phyloP scores from a whole-genome alignment of 2,329 filamentous ascomycete species.

The Pezicula radicicola region DNA sequence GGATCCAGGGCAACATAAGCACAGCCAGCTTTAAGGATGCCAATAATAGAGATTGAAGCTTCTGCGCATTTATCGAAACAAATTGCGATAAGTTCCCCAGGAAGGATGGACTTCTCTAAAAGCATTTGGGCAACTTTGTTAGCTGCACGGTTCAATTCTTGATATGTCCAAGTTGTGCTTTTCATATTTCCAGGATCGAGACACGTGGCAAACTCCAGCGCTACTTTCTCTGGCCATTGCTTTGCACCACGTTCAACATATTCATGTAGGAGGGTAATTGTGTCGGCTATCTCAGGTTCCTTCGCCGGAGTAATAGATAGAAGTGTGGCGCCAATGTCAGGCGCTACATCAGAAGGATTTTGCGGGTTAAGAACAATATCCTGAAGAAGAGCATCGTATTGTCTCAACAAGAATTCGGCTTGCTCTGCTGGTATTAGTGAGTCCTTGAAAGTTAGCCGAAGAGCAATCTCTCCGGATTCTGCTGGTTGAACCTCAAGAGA shows the following conservation, averaged over 20 bases:
- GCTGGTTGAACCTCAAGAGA: constrained; percentile 75
- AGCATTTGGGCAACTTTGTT: constrained; percentile 72
- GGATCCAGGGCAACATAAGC: constrained; percentile 37
- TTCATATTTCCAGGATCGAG: constrained; percentile 44
- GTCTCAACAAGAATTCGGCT: constrained; percentile 61
- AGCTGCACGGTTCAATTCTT: constrained; percentile 65
- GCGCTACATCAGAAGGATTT: constrained; percentile 23
- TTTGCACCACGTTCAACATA: constrained; percentile 68
- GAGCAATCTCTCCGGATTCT: constrained; percentile 42
- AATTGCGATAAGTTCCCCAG: constrained; percentile 45
- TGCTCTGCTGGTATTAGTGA: constrained; percentile 67
- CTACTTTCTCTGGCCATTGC: constrained; percentile 54
- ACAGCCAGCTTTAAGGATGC: constrained; percentile 32
- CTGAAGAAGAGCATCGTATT: constrained; percentile 67
- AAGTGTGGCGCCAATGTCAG: constrained; percentile 32
- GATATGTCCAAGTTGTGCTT: constrained; percentile 67
- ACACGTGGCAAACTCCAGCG: constrained; percentile 71
- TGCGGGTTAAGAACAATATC: constrained; percentile 52
- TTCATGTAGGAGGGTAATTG: constrained; percentile 66
- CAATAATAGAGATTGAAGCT: constrained; percentile 32
- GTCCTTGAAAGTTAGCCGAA: constrained; percentile 65
- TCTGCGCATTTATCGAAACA: constrained; percentile 36
- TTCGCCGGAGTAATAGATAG: constrained; percentile 67
- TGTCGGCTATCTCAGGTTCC: constrained; percentile 48
- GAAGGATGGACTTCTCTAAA: constrained; percentile 38